phyloP scores from a whole-genome alignment of 1,284 basidiomycete genomes.

The Fomes fomentarius region DNA sequence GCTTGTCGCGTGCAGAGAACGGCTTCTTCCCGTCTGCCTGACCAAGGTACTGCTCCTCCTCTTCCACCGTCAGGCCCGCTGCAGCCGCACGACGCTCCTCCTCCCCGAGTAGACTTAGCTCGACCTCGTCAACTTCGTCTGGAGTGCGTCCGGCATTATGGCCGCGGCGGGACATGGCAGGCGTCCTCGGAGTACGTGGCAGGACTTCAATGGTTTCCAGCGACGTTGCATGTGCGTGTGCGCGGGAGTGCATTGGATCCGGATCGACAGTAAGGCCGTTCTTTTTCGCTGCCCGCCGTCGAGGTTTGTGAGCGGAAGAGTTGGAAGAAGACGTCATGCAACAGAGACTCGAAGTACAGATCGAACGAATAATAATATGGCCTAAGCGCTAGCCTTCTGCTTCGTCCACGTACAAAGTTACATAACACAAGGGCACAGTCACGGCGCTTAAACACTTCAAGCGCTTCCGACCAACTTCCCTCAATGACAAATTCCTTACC shows the following conservation, averaged over 20 bases:
- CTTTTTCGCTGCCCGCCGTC: conserved; percentile 21
- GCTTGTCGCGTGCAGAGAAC: conserved; percentile 77
- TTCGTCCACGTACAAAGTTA: background rate
- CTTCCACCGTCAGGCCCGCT: conserved; percentile 38
- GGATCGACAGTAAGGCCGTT: conserved; percentile 3
- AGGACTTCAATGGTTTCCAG: conserved; percentile 66
- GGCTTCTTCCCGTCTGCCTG: conserved; percentile 45
- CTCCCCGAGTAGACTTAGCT: conserved; percentile 64
- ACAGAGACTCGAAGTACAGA: background rate
- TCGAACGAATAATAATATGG: too few species aligned
- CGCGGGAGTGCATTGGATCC: conserved; percentile 19
- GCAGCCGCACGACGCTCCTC: conserved; percentile 55
- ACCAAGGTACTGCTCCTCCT: conserved; percentile 29
- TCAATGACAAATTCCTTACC: too few species aligned
- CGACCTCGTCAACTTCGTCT: conserved; percentile 53
- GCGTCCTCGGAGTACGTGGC: conserved; percentile 60
- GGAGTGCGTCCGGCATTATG: conserved; percentile 32
- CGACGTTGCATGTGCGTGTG: conserved; percentile 44
- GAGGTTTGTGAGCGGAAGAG: conserved; percentile 18
- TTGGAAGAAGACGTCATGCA: conserved; percentile 20
- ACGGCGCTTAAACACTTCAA: too few species aligned
- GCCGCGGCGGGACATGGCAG: conserved; percentile 42
- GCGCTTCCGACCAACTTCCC: too few species aligned
- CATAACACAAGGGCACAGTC: background rate
- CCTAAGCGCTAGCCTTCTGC: too few species aligned